Evolutionary conservation across 2,329 filamentous ascomycete species (phyloP), one percentile per base, ranked within the genome.

Genomic region (Gaeumannomyces tritici): DNA sequence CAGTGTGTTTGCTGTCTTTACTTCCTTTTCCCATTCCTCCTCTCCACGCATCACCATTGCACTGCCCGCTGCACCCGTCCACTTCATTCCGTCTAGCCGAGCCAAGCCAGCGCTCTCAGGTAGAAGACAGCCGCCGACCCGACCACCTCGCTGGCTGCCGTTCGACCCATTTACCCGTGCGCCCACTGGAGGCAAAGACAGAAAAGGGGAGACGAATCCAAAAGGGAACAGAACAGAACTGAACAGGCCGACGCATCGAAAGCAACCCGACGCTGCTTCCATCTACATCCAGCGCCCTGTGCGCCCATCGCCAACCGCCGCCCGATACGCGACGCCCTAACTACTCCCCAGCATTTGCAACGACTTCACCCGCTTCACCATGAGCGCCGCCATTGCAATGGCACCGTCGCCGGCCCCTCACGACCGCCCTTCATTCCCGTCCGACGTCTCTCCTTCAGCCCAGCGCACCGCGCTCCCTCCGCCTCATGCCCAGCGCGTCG

Each of bases 351-450:
- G 18, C 7, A n/a, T n/a, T 21, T 47, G 42, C 42, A 7, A 4
- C 18, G 6, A 47, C 7, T 6, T 47, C 42, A 21, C 21, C 21
- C 62, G 61, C 62, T 66, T 68, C 69, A 86, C 69, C 73, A 88
- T 88, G 85, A 88, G 84, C 78, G 80, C 85, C 73, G 84, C 83
- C 74, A 82, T 88, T 72, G 83, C 85, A 70, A 87, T 88, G 85
- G 85, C 83, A 72, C 84, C 85, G 67, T 87, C 85, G 73, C 85
- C 85, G 70, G 85, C 84, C 75, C 85, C 84, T 67, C 84, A 87
- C 73, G 85, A 88, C 73, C 79, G 84, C 72, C 77, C 83, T 64
- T 78, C 80, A n/a, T 84, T 82, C 57, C 69, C 75, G 57, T 64
- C 72, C 61, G 66, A 68, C 55, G 67, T 70, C 26, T 71, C 73